Base-by-base conservation (phyloP, 2,329 filamentous ascomycete species). In the Lomentospora prolificans region DNA sequence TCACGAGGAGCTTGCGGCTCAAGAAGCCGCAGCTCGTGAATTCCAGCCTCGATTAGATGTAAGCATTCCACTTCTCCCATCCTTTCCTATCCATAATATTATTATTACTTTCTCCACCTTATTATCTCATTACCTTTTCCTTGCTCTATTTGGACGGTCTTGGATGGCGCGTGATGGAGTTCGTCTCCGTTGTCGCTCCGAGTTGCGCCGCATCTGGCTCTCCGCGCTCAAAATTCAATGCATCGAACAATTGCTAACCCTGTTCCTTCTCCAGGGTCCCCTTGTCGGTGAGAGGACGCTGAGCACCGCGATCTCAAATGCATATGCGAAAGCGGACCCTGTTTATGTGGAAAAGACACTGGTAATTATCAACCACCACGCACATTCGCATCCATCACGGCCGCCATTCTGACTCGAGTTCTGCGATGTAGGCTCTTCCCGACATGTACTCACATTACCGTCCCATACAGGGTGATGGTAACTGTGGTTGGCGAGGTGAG, bases 401-500 rank as follows among this genome's bases (percentile, higher is more conserved):
- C n/a, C n/a, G n/a, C n/a, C n/a, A n/a, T n/a, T n/a, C n/a, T n/a
- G n/a, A n/a, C n/a, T n/a, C n/a, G n/a, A n/a, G n/a, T n/a, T n/a
- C n/a, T n/a, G n/a, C n/a, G n/a, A n/a, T n/a, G 7, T 41, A 95
- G 90, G 80, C 85, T 19, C 79, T 99, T 55, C 87, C 90, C 5
- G 79, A 85, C 63, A 89, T 86, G 57, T 96, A 95, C 69, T 88
- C 89, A 19, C 85, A 90, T 67, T 96, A 92, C 67, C 89, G 94
- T 56, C 86, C 86, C 9, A 84, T 96, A 68, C 85, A 87, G 70
- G 92, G 94, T 55, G 92, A 97, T 72, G 94, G 94, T 58, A 95
- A 95, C 68, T 97, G 94, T 72, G 94, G 92, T 65, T 97, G 94
- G 92, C 83, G 92, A 86, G 94, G 92, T 96, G 78, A 75, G 85